Evolutionary conservation across 176 grass and related monocot genomes (phyloP), one percentile per base, ranked within the genome.

Genomic region (Musa beccarii): DNA sequence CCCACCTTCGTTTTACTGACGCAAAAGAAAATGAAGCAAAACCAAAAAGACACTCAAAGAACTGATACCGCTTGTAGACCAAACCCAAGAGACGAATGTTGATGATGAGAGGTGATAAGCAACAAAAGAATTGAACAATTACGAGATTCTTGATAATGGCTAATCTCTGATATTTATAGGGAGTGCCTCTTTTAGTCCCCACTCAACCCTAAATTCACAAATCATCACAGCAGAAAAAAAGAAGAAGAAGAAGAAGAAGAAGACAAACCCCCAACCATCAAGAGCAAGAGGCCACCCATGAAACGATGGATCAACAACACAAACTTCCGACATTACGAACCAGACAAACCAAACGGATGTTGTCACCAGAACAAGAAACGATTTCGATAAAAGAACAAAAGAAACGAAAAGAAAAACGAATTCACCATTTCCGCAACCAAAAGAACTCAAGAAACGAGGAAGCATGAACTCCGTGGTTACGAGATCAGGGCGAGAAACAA

Each of bases 31-130:
- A 43, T 43, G 34, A 43, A 43, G 34, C 34, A 43, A 43, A 43
- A 43, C 4, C 34, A 43, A 43, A 43, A 43, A 43, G 34, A 43
- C 5, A 69, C 6, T 61, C 57, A n/a, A 61, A 43, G 34, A 43
- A 43, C 34, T 43, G 34, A 43, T 43, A 43, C 34, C n/a, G 57
- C 8, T 23, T 78, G 55, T n/a, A 7, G 9, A 54, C 34, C 7
- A 71, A 79, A 14, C 71, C 65, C 25, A 76, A 16, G 55, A 13
- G 11, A 65, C 20, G 12, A 34, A 68, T 43, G 9, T 29, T 19
- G 43, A 23, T 64, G 21, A n/a, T 52, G 54, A 54, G 53, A 76
- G 71, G 72, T 63, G 78, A 81, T 77, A 81, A 70, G 13, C 26
- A 49, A 50, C 28, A 69, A 8, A 69, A 43, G 34, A 69, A 69